Evolutionary conservation across 495 filamentous ascomycete genomes (phyloP), one percentile per base, ranked within the genome.

Genomic region (Penicillium goetzii): DNA sequence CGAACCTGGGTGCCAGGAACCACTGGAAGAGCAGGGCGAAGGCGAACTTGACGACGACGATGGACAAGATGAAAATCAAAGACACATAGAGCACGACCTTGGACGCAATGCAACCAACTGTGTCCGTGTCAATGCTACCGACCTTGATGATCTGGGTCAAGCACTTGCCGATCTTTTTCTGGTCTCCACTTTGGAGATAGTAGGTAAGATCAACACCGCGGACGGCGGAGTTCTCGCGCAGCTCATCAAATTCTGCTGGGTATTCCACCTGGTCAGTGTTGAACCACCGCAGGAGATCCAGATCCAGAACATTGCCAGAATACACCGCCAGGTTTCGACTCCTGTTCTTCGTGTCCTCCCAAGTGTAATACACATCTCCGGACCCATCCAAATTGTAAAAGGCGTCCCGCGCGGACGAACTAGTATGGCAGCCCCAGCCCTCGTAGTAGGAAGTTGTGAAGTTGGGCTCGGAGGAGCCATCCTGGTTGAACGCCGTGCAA

Each of bases 41-140:
- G 15, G 88, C 72, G 68, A 99, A 99, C 65, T 96, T 95, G 64
- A 91, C 85, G 19, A 84, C 72, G 10, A 98, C 96, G 59, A 98
- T 91, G 25, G 92, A 87, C 28, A 99, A 80, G 75, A 99, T 99
- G 78, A 99, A 91, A 55, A 90, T 88, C 63, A 99, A 80, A 6
- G 94, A 95, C 38, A 97, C 86, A 67, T 98, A 99, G 33, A 99
- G 90, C 10, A 99, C 96, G 17, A 99, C 94, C 74, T 97, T 90
- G 55, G 93, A 96, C 1, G 96, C 96, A 67, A 99, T 98, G 76
- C 96, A 99, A 14, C 96, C 96, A 10, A 99, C 91, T 4, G 92
- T 97, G 66, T 93, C 92, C 0, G 95, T 97, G 72, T 98, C 96
- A 60, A 99, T 90, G 15, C 90, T 91, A 15, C 96, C 96, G 28